Base-by-base conservation (phyloP, 495 filamentous ascomycete species). In the Penicilliopsis zonata region DNA sequence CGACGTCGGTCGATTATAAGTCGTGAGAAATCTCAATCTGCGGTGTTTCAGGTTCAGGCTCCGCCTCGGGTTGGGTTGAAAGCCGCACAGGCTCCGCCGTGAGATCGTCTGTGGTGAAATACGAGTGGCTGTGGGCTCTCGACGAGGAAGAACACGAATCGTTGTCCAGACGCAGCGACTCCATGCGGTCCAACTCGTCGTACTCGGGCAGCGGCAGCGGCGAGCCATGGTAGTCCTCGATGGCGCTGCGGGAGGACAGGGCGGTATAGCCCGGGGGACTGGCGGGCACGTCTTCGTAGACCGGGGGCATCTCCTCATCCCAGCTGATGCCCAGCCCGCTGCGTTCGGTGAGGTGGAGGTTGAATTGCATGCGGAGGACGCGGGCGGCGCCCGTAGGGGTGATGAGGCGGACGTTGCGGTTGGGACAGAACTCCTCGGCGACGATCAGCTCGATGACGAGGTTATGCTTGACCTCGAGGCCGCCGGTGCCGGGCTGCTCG, bases 261-360 rank as follows among this genome's bases (percentile, higher is more conserved):
- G 50, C 57, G n/a, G 49, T 52, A 47, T 98, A 96, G 2, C 69
- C 70, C 0, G 90, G 90, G 19, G 90, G 90, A 28, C 80, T 83
- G 5, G 74, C 76, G 0, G 88, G 87, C 17, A 99, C 86, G 49
- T 96, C 83, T 59, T 90, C 82, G 49, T 99, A 99, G 46, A 88
- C 74, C 0, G 90, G 90, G 21, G 90, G 90, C 53, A 80, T 74
- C 58, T 99, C 90, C 55, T 94, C 86, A 36, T 99, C 90, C 90
- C 90, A 99, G 47, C 78, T 82, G 47, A 99, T 88, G 2, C 90
- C 90, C 32, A 96, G 65, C 2, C 92, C 90, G 12, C 70, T 70
- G 21, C 86, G 70, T 51, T 93, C 82, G 1, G 88, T 95, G 31
- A 95, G 63, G 21, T 72, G 59, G 20, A 85, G 59, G 39, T 70